phyloP scores from a whole-genome alignment of 2,329 filamentous ascomycete species.

The Epichloe sibirici region DNA sequence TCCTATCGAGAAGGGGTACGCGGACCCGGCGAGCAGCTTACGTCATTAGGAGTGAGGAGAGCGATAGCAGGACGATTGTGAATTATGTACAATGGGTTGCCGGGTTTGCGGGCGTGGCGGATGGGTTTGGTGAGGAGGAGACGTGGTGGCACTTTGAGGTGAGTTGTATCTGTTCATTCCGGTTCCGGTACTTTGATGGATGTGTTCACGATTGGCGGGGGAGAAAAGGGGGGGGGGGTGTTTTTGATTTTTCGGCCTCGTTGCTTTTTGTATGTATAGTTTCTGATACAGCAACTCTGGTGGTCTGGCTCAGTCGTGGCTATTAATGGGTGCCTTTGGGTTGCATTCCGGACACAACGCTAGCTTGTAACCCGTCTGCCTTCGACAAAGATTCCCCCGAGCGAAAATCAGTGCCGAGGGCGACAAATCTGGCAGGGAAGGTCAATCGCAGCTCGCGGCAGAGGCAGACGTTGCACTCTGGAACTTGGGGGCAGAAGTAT shows the following conservation, averaged over 20 bases:
- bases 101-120: slow-evolving; percentile 44
- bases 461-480: slow-evolving; percentile 58
- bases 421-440: slow-evolving; percentile 54
- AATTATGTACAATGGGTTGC: slow-evolving; percentile 50
- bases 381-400: slow-evolving; percentile 28
- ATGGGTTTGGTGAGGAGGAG: slow-evolving; percentile 24
- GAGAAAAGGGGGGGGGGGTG: too few relatives aligned
- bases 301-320: too few relatives aligned
- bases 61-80: slow-evolving; percentile 55
- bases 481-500: slow-evolving; percentile 54
- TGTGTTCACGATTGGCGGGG: too few relatives aligned
- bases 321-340: slow-evolving; percentile 27
- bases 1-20: slow-evolving; percentile 38
- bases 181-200: too few relatives aligned
- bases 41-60: slow-evolving; percentile 49
- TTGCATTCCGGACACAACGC: slow-evolving; percentile 48
- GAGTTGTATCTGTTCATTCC: slow-evolving; percentile 9
- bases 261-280: too few relatives aligned
- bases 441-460: slow-evolving; percentile 45
- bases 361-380: slow-evolving; percentile 42
- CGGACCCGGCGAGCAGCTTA: slow-evolving; percentile 57
- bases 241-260: neutral
- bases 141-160: slow-evolving; percentile 66
- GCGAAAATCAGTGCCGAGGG: slow-evolving; percentile 55
- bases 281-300: too few relatives aligned